A percentile compares a stretch with the other conserved stretches of the same genome.
Evolutionary conservation across 1,139 yeast species (phyloP).

Genomic region (Blastobotrys ciferrii): DNA sequence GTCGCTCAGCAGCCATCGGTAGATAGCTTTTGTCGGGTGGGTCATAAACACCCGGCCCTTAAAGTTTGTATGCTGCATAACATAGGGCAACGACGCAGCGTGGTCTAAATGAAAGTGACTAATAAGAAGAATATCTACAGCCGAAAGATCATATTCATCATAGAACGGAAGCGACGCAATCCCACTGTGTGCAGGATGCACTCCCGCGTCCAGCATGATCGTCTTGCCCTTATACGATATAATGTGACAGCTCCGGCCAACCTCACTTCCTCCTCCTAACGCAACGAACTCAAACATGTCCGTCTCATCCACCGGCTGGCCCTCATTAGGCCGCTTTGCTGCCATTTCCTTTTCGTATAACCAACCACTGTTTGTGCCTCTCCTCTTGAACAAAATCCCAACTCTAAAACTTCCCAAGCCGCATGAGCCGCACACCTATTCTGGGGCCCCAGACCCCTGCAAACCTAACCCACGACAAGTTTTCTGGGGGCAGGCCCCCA

Average conservation of each 20-base stretch:
- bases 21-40: slow-evolving; percentile 97
- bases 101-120: slow-evolving; percentile 97
- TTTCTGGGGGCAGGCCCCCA: no score
- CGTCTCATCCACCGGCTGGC: slow-evolving; percentile 19
- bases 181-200: slow-evolving; percentile 93
- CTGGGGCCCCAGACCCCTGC: no score
- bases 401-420: neutral
- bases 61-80: slow-evolving; percentile 94
- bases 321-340: slow-evolving; percentile 20
- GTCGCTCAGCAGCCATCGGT: slow-evolving; percentile 91
- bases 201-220: slow-evolving; percentile 97
- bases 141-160: slow-evolving; percentile 88
- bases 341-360: slow-evolving; percentile 20
- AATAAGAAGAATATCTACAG: slow-evolving; percentile 79
- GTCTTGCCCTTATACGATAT: slow-evolving; percentile 91
- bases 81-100: slow-evolving; percentile 96
- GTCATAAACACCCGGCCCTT: slow-evolving; percentile 97
- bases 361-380: no score
- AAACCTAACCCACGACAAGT: no score
- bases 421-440: no score
- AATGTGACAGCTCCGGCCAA: slow-evolving; percentile 93
- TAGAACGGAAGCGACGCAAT: slow-evolving; percentile 89
- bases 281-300: slow-evolving; percentile 69
- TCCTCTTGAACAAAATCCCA: neutral
- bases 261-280: slow-evolving; percentile 99